Evolutionary conservation across 257 asterid species (phyloP), one percentile per base, ranked within the genome.

Genomic region (Schizonepeta tenuifolia): DNA sequence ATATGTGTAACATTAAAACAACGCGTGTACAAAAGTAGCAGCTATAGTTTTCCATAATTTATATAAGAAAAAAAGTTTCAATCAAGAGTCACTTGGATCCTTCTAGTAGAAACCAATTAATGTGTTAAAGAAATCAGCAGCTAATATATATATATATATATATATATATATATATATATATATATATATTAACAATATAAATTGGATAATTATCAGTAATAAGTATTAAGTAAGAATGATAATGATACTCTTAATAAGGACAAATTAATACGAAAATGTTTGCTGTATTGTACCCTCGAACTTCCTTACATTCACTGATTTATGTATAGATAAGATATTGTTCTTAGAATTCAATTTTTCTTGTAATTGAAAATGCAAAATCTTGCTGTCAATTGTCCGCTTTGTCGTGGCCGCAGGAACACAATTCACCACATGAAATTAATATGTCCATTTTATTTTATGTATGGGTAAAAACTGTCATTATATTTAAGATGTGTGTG

Each of bases 351-450:
- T 43, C 26, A 71, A 31, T 44, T 56, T 66, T 43, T 33, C 72
- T 20, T 43, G 14, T 22, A 40, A 49, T 62, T 73, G 69, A 74
- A 74, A 78, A 67, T 80, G 54, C 72, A 47, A 82, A 69, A 17
- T 77, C 77, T 58, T 67, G 75, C 86, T 86, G 90, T 83, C 90
- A 81, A 69, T 64, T 81, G 86, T 85, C 90, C 56, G 74, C 56
- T 79, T 31, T 31, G 90, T 85, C 87, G 38, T 56, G 21, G 7
- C 51, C 6, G 6, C 35, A 80, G 38, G 18, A n/a, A 44, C 62
- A 59, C 65, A 66, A 53, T 63, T 77, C 58, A 70, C 67, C 72
- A 46, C 75, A 65, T 77, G 28, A 62, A 68, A 17, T 46, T n/a
- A n/a, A 35, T 63, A 1, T 24, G 17, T 43, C 41, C 57, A 40